These are phyloP conservation scores for Abortiporus biennis DNA, from an alignment of 1,284 basidiomycete genomes.

Conservation along the genomic window DNA sequence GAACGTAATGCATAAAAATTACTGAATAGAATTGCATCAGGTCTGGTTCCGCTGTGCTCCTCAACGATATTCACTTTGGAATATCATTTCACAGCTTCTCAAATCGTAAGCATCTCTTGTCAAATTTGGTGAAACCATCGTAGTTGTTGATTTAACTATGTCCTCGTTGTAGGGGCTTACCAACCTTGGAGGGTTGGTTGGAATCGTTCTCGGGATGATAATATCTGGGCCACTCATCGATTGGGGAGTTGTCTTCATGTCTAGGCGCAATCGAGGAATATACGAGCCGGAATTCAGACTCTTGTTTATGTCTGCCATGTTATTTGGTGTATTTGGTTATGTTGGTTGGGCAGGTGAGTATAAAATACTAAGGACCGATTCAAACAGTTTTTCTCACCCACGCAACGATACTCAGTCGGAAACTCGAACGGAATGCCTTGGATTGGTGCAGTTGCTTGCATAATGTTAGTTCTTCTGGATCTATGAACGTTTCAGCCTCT, in stretches of 20 bases:
- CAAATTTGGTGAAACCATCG: not conserved
- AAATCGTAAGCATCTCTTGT: conserved; percentile 22
- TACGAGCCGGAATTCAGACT: conserved; percentile 44
- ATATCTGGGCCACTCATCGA: conserved; percentile 38
- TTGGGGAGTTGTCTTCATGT: conserved; percentile 34
- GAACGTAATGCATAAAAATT: not conserved
- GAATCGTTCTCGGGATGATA: conserved; percentile 32
- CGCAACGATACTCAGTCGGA: conserved; percentile 20
- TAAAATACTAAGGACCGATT: too few relatives aligned
- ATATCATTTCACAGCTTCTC: conserved; percentile 32
- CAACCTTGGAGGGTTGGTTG: conserved; percentile 36
- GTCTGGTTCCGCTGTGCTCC: conserved; percentile 34
- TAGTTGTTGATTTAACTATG: conserved; percentile 2
- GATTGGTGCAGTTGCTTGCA: conserved; percentile 38
- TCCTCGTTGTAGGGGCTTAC: conserved; percentile 25
- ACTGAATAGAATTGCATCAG: conserved; percentile 12
- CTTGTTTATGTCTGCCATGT: conserved; percentile 34
- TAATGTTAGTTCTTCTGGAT: conserved; percentile 25
- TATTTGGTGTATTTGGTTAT: conserved; percentile 38
- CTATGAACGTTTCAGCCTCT: not conserved
- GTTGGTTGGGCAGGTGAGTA: conserved; percentile 37
- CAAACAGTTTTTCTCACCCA: not conserved
- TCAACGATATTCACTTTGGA: conserved; percentile 37
- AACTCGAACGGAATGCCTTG: conserved; percentile 36
- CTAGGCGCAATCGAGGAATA: conserved; percentile 35